A percentile compares a stretch with the other conserved stretches of the same genome.
Evolutionary conservation across 345 rosid species (phyloP).

Genomic region (Populus pruinosa): DNA sequence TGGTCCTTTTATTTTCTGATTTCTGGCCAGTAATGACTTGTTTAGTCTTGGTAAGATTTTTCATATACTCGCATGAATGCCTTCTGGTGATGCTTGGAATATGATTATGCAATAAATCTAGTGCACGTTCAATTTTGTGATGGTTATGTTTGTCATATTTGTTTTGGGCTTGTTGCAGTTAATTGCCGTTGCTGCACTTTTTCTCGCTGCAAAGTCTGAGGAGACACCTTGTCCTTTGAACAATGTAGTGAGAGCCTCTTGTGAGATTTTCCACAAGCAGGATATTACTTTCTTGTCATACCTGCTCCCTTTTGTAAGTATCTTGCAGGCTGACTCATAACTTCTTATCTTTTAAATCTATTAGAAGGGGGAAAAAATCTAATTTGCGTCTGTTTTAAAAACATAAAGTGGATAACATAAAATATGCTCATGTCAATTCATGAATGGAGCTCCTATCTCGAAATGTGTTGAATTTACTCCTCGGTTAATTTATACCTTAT

Average conservation of each 20-base stretch:
- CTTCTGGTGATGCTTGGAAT: slow-evolving; percentile 1
- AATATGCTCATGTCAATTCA: neutral
- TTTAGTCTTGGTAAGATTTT: neutral
- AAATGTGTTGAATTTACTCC: neutral
- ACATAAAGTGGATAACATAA: neutral
- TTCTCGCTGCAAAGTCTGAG: slow-evolving; percentile 76
- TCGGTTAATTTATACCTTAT: neutral
- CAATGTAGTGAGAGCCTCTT: slow-evolving; percentile 50
- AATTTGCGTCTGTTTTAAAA: neutral
- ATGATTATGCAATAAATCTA: neutral
- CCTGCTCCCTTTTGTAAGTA: slow-evolving; percentile 62
- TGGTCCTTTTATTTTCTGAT: neutral
- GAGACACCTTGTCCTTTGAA: slow-evolving; percentile 78
- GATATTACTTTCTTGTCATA: slow-evolving; percentile 57
- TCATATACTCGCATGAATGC: neutral
- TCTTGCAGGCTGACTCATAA: neutral
- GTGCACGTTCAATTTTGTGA: neutral
- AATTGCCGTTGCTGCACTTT: slow-evolving; percentile 73
- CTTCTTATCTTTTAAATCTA: neutral
- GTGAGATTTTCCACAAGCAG: slow-evolving; percentile 66
- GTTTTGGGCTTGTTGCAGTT: slow-evolving; percentile 40
- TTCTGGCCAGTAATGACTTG: neutral
- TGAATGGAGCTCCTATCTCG: neutral
- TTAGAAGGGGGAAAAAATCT: neutral
- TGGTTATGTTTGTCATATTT: slow-evolving; percentile 6